Evolutionary conservation across 345 rosid genomes (phyloP).

Genomic region (Salix suchowensis): DNA sequence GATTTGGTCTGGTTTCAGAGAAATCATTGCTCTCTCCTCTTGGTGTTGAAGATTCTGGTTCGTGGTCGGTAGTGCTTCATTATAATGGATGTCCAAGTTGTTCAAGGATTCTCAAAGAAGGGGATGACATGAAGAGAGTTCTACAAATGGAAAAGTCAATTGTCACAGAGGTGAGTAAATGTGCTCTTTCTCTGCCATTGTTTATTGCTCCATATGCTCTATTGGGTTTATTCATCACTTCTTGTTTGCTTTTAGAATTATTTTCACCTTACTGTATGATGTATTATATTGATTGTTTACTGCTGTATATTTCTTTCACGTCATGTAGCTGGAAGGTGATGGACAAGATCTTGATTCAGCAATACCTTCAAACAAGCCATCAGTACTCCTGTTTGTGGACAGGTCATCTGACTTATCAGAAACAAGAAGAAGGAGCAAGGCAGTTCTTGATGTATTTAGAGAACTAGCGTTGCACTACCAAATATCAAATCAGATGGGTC

Average conservation of each 20-base stretch:
- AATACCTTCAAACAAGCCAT: conserved; percentile 68
- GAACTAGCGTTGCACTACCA: conserved; percentile 50
- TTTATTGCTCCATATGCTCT: not conserved
- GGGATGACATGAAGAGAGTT: conserved; percentile 45
- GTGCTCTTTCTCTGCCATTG: not conserved
- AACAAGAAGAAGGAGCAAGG: conserved; percentile 51
- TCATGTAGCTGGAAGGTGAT: conserved; percentile 58
- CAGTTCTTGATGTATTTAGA: conserved; percentile 63
- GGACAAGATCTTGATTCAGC: conserved; percentile 44
- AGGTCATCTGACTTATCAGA: conserved; percentile 57
- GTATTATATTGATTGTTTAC: not conserved
- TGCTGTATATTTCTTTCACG: conserved; percentile 1
- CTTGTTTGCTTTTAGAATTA: not conserved
- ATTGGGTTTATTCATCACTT: not conserved
- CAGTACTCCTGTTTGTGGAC: conserved; percentile 77
- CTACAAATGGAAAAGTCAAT: conserved; percentile 43
- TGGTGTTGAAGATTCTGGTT: conserved; percentile 43
- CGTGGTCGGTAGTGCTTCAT: conserved; percentile 62
- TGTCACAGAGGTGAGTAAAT: conserved; percentile 54
- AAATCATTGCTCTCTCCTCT: conserved; percentile 50
- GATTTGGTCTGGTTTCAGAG: conserved; percentile 73
- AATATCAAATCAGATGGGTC: conserved; percentile 22
- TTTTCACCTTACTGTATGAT: not conserved
- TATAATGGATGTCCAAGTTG: conserved; percentile 70
- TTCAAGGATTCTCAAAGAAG: conserved; percentile 58